phyloP scores from a whole-genome alignment of 208 protist genomes.

The Leishmania braziliensis region DNA sequence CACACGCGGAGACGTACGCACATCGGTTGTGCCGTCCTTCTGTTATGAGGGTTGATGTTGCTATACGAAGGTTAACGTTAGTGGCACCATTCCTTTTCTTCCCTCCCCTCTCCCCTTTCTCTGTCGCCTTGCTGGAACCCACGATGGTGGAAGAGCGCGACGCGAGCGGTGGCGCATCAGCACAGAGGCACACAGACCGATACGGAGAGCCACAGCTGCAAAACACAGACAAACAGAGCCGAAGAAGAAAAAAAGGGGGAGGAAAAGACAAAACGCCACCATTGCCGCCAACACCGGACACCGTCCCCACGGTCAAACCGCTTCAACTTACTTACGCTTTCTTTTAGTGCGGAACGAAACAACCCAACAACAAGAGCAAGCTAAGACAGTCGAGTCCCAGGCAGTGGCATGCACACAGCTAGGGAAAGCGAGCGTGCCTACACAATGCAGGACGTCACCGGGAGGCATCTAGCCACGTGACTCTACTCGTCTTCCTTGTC shows the following conservation, averaged over 20 bases:
- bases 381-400: neutral
- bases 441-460: neutral
- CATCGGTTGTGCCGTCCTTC: neutral
- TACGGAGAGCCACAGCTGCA: neutral
- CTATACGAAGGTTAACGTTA: neutral
- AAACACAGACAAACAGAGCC: neutral
- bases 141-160: neutral
- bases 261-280: constrained; percentile 2
- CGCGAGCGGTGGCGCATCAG: neutral
- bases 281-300: neutral
- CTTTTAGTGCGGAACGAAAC: neutral
- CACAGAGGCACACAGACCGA: neutral
- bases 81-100: neutral
- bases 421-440: neutral
- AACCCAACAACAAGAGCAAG: neutral
- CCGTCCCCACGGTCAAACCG: neutral
- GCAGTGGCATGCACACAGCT: neutral
- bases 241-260: neutral
- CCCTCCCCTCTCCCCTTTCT: neutral
- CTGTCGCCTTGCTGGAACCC: neutral
- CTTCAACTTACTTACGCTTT: neutral
- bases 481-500: constrained; percentile 58
- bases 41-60: neutral
- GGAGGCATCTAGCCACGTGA: too few species aligned
- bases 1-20: neutral